Base-by-base conservation (phyloP, 2,329 filamentous ascomycete genomes). In the Venturiaceae sp. region DNA sequence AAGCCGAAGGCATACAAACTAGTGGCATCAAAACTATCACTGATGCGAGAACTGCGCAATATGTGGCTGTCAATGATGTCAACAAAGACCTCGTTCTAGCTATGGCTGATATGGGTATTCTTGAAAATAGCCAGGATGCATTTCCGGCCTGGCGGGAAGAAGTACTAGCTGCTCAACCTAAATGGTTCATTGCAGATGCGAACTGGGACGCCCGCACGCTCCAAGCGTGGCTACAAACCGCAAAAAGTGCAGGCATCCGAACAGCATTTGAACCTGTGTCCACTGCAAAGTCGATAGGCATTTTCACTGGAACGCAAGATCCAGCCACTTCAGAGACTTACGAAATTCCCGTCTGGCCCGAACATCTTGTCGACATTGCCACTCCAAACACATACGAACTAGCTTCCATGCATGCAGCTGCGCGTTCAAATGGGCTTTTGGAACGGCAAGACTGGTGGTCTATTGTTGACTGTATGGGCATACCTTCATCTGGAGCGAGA, bases 61-160 rank as follows among this genome's bases (percentile, higher is more conserved):
- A 97, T 69, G 83, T 97, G 3, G 88, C 92, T 16, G 78, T 97
- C 63, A 99, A 97, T 69, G 88, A 95, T 67, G 77, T 78, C 0
- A 83, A 86, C 60, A 95, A 91, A 70, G 87, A 92, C 62, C 82
- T 99, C 2, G 80, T 92, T n/a, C 73, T 96, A 62, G 92, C 91
- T 50, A 95, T 96, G 90, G 92, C 92, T 4, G 94, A 97, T 68
- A 96, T 97, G 91, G 82, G 79, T 58, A 92, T 96, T 65, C 82
- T 96, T 39, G 78, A 83, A 64, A 71, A 72, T 14, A 36, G 34
- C 41, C 78, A 83, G 64, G 70, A 41, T 53, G 57, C 39, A 50
- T 58, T 7, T 34, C 28, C 47, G 13, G 28, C 19, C 26, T 59
- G 58, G 58, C 28, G 14, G 14, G 23, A 46, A 9, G 55, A 57